Evolutionary conservation across 2,329 filamentous ascomycete species (phyloP).

Genomic region (Stagonosporopsis tanaceti): DNA sequence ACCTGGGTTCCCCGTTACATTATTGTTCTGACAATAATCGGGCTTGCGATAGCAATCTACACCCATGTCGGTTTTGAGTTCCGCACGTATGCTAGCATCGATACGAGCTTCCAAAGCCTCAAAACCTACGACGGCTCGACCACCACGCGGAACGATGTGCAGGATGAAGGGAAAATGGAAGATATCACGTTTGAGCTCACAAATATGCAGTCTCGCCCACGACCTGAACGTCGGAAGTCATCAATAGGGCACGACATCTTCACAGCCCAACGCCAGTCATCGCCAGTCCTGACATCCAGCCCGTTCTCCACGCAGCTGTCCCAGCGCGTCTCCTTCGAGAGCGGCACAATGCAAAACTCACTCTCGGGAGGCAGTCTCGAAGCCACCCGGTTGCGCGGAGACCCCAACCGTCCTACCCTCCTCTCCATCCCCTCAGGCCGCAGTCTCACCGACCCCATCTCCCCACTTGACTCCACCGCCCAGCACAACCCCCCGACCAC

Average conservation of each 20-base stretch:
- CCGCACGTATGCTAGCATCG: conserved; percentile 42
- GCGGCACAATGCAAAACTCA: background rate
- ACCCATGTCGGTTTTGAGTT: conserved; percentile 64
- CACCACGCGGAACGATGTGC: conserved; percentile 5
- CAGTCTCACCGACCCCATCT: conserved; percentile 7
- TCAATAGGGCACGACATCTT: conserved; percentile 25
- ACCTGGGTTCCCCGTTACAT: conserved; percentile 78
- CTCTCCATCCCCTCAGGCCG: conserved; percentile 17
- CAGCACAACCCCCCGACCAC: too few relatives aligned
- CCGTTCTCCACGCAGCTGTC: background rate
- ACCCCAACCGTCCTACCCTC: conserved; percentile 11
- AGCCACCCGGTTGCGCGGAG: background rate
- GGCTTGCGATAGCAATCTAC: conserved; percentile 75
- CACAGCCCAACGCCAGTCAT: conserved; percentile 15
- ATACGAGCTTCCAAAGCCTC: conserved; percentile 20
- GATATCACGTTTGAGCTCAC: conserved; percentile 16
- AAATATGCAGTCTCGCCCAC: conserved; percentile 1
- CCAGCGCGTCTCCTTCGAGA: conserved; percentile 3
- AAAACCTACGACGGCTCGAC: conserved; percentile 23
- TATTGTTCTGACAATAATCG: conserved; percentile 69
- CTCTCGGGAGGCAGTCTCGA: conserved; percentile 12
- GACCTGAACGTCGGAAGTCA: conserved; percentile 17
- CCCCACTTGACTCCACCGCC: background rate
- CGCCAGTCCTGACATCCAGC: conserved; percentile 1
- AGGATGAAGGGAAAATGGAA: conserved; percentile 4